These are phyloP conservation scores for Arthrobotrys megalospora DNA, from an alignment of 2,329 filamentous ascomycete species.

Conservation along the genomic window DNA sequence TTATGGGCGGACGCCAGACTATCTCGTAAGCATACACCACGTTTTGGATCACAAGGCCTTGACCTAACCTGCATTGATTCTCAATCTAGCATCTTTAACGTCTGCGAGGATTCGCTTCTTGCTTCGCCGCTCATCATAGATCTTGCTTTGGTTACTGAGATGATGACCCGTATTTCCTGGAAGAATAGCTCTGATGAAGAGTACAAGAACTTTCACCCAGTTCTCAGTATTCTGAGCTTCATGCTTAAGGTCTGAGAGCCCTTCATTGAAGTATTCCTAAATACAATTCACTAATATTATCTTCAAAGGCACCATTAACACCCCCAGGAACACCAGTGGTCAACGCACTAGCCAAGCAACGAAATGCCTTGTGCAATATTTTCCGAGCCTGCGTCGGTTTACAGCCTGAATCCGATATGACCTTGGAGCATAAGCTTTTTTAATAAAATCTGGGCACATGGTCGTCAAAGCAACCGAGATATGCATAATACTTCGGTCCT, in stretches of 20 bases:
- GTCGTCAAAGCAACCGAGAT: no score
- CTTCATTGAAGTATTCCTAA: conserved; percentile 1
- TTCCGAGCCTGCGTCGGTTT: conserved; percentile 97
- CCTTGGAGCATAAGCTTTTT: conserved; percentile 97
- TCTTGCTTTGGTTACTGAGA: conserved; percentile 90
- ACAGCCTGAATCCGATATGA: conserved; percentile 99
- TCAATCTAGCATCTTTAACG: conserved; percentile 85
- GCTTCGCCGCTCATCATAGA: conserved; percentile 98
- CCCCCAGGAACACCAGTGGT: conserved; percentile 95
- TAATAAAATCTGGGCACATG: conserved; percentile 67
- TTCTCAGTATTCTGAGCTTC: conserved; percentile 96
- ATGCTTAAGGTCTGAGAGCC: conserved; percentile 80
- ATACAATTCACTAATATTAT: conserved; percentile 53
- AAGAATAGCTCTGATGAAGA: conserved; percentile 76
- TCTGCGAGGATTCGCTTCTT: conserved; percentile 97
- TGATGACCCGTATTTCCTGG: conserved; percentile 99
- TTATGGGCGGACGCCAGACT: conserved; percentile 97
- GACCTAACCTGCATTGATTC: conserved; percentile 24
- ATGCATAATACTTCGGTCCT: no score
- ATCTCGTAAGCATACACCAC: conserved; percentile 76
- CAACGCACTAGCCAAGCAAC: conserved; percentile 96
- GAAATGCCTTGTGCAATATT: conserved; percentile 94
- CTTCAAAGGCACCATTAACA: conserved; percentile 84
- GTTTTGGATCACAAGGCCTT: conserved; percentile 34
- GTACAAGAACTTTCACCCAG: conserved; percentile 95